These are phyloP conservation scores for Claviceps sp. DNA, from an alignment of 2,329 filamentous ascomycete genomes.

Conservation along the genomic window DNA sequence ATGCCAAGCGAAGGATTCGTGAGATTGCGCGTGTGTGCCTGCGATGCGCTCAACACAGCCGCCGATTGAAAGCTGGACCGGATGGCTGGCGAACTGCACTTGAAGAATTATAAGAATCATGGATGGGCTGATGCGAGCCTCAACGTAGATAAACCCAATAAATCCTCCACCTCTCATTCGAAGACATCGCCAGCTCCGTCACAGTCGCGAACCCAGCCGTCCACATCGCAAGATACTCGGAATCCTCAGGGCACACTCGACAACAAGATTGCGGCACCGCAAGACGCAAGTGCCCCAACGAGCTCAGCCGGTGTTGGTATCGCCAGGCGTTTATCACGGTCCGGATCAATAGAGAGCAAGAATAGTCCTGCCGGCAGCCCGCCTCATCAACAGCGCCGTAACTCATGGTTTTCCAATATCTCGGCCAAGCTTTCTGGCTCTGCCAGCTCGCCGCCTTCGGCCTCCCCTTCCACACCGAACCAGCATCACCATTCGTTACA, in stretches of 20 bases:
- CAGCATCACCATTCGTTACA: conserved; percentile 6
- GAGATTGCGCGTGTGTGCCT: neutral
- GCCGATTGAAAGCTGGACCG: neutral
- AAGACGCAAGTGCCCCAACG: conserved; percentile 10
- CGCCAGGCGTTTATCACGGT: conserved; percentile 18
- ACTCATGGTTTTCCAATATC: conserved; percentile 87
- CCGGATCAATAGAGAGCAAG: conserved; percentile 23
- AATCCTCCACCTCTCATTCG: conserved; percentile 15
- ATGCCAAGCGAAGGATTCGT: neutral
- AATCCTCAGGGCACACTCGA: conserved; percentile 16
- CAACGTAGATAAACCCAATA: conserved; percentile 18
- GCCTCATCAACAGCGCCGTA: conserved; percentile 41
- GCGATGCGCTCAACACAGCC: neutral
- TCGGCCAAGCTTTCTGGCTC: conserved; percentile 79
- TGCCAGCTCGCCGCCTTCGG: conserved; percentile 18
- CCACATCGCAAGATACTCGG: conserved; percentile 11
- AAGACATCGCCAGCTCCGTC: conserved; percentile 14
- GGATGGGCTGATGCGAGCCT: neutral
- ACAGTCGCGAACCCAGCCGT: conserved; percentile 18
- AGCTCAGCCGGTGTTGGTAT: conserved; percentile 12
- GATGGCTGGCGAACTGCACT: neutral
- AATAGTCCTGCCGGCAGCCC: conserved; percentile 14
- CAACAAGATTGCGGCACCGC: conserved; percentile 8
- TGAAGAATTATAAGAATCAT: neutral
- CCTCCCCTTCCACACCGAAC: conserved; percentile 15